Evolutionary conservation across 495 filamentous ascomycete genomes (phyloP).

Genomic region (Neurospora pannonica): DNA sequence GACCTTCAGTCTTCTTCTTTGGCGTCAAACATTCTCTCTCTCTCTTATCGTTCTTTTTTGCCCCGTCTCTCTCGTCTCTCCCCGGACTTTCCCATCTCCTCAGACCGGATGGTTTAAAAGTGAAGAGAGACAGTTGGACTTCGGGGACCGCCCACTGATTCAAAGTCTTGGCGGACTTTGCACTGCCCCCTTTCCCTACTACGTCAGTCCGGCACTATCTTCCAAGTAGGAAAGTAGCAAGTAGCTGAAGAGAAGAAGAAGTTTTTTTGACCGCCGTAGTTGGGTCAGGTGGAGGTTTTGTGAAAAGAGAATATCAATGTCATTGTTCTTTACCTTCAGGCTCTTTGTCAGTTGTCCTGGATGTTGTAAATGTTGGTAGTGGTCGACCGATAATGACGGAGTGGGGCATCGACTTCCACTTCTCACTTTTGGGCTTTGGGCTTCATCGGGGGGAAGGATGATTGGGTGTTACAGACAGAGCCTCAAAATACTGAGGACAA

Average conservation of each 20-base stretch:
- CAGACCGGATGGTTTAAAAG: too few relatives aligned
- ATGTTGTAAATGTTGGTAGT: neutral
- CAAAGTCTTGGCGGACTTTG: neutral
- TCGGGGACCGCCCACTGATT: neutral
- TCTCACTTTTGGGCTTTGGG: neutral
- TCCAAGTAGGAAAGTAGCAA: neutral
- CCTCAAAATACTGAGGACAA: neutral
- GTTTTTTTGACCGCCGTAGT: neutral
- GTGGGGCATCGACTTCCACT: neutral
- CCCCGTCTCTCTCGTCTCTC: too few relatives aligned
- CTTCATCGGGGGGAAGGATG: neutral
- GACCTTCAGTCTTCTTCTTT: too few relatives aligned
- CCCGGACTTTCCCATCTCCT: neutral
- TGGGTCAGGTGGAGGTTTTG: neutral
- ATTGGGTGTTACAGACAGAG: neutral
- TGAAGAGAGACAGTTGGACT: neutral
- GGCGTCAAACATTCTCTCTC: too few relatives aligned
- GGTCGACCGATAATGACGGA: neutral
- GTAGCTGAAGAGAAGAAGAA: neutral
- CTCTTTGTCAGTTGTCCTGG: too few relatives aligned
- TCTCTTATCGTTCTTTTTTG: too few relatives aligned
- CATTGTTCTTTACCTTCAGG: neutral
- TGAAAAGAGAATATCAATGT: neutral
- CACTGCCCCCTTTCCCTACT: neutral
- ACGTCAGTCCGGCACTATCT: neutral